Base-by-base conservation (phyloP, 208 protist genomes). In the Acanthamoeba culbertsoni region DNA sequence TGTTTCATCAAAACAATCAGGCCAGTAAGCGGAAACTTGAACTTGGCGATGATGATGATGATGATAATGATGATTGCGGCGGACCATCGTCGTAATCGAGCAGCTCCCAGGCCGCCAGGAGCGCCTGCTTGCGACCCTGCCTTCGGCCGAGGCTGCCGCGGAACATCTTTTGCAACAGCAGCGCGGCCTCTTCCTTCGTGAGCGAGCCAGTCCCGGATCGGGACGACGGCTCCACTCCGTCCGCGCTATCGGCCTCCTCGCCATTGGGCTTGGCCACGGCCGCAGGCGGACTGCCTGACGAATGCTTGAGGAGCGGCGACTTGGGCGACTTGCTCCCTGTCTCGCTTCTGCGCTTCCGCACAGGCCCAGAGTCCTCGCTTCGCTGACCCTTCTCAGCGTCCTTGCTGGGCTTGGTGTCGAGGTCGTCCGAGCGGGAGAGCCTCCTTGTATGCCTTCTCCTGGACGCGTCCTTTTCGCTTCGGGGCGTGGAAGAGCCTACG, bases 21-120 rank as follows among this genome's bases (percentile, higher is more conserved):
- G 40, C 18, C 4, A 51, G 71, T 23, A 79, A 37, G 31, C 10
- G 23, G 0, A 10, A 18, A 63, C 31, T 63, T n/a, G 5, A n/a
- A 7, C 12, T 5, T 26, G 20, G 23, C 7, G 55, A 7, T 28
- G 55, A 68, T 26, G 3, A 37, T 26, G n/a, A 7, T 33, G 62
- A 79, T 12, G 6, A 8, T 16, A 75, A 68, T 35, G 42, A 42
- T 45, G 37, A 7, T 43, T 20, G 12, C 18, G 8, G 14, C 45
- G 26, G 28, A 84, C 73, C 73, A 28, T 84, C 73, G 28, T 84
- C 73, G 45, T 84, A 84, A 43, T 84, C 73, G 18, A 84, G 45
- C 37, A 84, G 45, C 45, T 84, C 73, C 73, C 73, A 84, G 0
- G 73, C 73, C 20, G 73, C 23, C 28, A 84, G 40, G 23, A 84